phyloP scores from a whole-genome alignment of 306 rosid species.

The Ormosia emarginata region DNA sequence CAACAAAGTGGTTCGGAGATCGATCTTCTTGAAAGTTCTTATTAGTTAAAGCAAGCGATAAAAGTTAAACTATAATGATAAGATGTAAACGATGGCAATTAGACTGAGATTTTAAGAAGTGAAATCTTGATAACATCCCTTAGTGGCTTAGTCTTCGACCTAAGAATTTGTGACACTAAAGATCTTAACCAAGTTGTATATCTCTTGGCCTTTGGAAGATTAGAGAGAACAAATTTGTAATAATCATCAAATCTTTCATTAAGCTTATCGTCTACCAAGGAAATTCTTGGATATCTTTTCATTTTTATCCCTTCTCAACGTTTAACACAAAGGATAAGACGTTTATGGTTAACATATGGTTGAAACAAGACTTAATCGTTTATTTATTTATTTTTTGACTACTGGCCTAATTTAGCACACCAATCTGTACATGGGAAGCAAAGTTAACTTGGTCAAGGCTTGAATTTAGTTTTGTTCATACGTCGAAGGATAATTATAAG shows the following conservation, averaged over 20 bases:
- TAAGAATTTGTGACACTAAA: slow-evolving; percentile 22
- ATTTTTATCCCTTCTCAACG: neutral
- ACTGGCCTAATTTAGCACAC: neutral
- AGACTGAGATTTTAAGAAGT: slow-evolving; percentile 39
- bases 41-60: slow-evolving; percentile 5
- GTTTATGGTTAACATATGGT: slow-evolving; percentile 8
- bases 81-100: neutral
- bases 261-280: slow-evolving; percentile 29
- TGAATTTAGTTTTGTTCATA: neutral
- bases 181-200: neutral
- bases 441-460: neutral
- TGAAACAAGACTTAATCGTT: slow-evolving; percentile 5
- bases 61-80: neutral
- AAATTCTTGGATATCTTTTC: neutral
- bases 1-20: slow-evolving; percentile 18
- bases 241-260: slow-evolving; percentile 11
- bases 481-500: neutral
- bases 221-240: neutral
- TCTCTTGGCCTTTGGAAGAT: neutral
- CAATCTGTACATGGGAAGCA: neutral
- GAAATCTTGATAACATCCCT: slow-evolving; percentile 36
- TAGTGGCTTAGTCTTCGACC: slow-evolving; percentile 19
- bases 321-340: slow-evolving; percentile 25
- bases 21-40: neutral
- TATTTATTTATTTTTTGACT: neutral